Percentiles rank a stretch among this genome's conserved stretches.
Conservation (phyloP, 1,139 yeast species). For the Hyphopichia buzzinii region DNA sequence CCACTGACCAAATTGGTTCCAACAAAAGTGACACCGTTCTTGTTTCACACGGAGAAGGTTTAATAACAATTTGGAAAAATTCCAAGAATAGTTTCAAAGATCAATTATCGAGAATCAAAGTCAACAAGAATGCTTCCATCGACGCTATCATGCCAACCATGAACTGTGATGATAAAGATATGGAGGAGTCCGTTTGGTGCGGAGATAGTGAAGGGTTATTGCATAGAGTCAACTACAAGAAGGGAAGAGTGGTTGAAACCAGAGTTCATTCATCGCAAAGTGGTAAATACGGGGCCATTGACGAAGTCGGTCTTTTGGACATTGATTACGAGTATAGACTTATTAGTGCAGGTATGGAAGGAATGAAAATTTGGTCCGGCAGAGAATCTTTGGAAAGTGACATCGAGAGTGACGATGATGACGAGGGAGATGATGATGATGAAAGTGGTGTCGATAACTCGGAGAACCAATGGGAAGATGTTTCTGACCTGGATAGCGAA, state of each 20-base stretch:
- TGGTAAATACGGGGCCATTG: constrained; percentile 38
- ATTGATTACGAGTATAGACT: constrained; percentile 77
- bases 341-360: constrained; percentile 81
- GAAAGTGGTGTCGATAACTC: constrained; percentile 6
- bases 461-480: constrained; percentile 1
- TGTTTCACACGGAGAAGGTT: constrained; percentile 87
- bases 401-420: constrained; percentile 9
- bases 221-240: constrained; percentile 62
- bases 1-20: constrained; percentile 46
- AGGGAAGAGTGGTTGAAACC: constrained; percentile 63
- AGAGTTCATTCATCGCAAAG: constrained; percentile 61
- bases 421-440: constrained; percentile 12
- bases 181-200: constrained; percentile 64
- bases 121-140: constrained; percentile 70
- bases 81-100: constrained; percentile 66
- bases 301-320: constrained; percentile 72
- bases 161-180: constrained; percentile 59
- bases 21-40: constrained; percentile 60
- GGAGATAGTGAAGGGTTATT: constrained; percentile 85
- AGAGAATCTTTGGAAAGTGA: constrained; percentile 18
- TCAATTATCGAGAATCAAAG: constrained; percentile 75
- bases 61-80: constrained; percentile 87
- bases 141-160: constrained; percentile 77
- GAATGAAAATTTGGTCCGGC: constrained; percentile 69
- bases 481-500: constrained; percentile 6